A percentile compares a stretch with the other conserved stretches of the same genome.
Conservation (phyloP, 495 filamentous ascomycete genomes). For the Penicillium nucicola region DNA sequence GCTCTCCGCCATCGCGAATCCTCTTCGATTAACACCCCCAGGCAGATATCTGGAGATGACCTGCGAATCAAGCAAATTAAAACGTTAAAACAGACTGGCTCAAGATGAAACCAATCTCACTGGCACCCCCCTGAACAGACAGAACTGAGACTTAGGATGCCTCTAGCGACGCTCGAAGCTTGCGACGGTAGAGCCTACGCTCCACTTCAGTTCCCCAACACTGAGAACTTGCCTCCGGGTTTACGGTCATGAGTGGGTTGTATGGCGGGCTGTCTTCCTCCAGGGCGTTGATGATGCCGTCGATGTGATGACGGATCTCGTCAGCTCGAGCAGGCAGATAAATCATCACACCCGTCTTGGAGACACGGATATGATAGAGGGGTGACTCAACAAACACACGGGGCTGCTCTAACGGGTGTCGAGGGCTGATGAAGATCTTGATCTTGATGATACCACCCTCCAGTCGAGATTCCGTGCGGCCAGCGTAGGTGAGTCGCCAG, state of each 20-base stretch:
- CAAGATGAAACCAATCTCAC: slow-evolving; percentile 37
- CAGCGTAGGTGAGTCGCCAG: slow-evolving; percentile 75
- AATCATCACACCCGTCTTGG: slow-evolving; percentile 72
- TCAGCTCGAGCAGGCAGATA: slow-evolving; percentile 74
- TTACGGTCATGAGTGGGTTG: slow-evolving; percentile 85
- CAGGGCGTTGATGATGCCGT: slow-evolving; percentile 76
- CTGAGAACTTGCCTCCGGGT: slow-evolving; percentile 79
- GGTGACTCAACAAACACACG: slow-evolving; percentile 75
- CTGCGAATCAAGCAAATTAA: too few species aligned
- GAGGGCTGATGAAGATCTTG: slow-evolving; percentile 76
- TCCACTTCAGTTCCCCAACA: slow-evolving; percentile 83
- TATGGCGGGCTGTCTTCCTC: slow-evolving; percentile 87
- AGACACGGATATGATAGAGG: slow-evolving; percentile 87
- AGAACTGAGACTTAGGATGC: slow-evolving; percentile 10
- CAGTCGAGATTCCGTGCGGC: slow-evolving; percentile 86
- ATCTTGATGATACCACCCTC: slow-evolving; percentile 90
- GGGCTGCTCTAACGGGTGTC: slow-evolving; percentile 89
- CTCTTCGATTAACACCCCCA: too few species aligned
- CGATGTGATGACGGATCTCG: slow-evolving; percentile 80
- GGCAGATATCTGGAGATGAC: too few species aligned
- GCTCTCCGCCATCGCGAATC: background rate
- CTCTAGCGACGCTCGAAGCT: slow-evolving; percentile 49
- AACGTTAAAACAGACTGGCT: too few species aligned
- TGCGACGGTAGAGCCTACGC: slow-evolving; percentile 78
- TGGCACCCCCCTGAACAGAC: slow-evolving; percentile 51